Evolutionary conservation across 371 early-diverging fungal genomes (phyloP).

Genomic region (Mucor plumbeus): DNA sequence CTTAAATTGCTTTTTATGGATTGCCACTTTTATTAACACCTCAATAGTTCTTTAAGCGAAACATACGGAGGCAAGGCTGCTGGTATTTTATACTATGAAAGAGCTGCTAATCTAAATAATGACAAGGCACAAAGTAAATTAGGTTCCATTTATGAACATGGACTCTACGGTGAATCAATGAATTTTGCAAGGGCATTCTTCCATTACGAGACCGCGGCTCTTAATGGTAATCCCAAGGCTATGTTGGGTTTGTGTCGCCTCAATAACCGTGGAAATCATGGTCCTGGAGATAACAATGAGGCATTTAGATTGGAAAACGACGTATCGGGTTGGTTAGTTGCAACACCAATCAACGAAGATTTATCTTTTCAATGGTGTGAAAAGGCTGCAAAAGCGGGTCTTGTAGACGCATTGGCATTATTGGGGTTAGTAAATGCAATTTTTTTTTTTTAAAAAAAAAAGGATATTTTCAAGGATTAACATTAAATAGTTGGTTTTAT

Average conservation of each 20-base stretch:
- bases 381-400: conserved; percentile 33
- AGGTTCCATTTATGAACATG: conserved; percentile 37
- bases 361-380: conserved; percentile 46
- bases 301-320: conserved; percentile 26
- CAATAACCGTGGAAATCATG: conserved; percentile 40
- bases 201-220: conserved; percentile 35
- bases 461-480: too few species aligned
- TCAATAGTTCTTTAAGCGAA: conserved; percentile 9
- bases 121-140: conserved; percentile 31
- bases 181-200: conserved; percentile 36
- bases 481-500: conserved; percentile 41
- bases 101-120: conserved; percentile 36
- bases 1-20: background rate
- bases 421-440: conserved; percentile 30
- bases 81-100: conserved; percentile 32
- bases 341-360: conserved; percentile 51
- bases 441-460: too few species aligned
- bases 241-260: conserved; percentile 45
- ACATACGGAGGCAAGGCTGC: conserved; percentile 31
- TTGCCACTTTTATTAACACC: background rate
- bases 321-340: conserved; percentile 39
- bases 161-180: conserved; percentile 32
- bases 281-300: conserved; percentile 38
- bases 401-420: conserved; percentile 36
- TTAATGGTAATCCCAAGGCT: conserved; percentile 29